Conservation (phyloP, 2,329 filamentous ascomycete species). For the Nectriaceae sp. region DNA sequence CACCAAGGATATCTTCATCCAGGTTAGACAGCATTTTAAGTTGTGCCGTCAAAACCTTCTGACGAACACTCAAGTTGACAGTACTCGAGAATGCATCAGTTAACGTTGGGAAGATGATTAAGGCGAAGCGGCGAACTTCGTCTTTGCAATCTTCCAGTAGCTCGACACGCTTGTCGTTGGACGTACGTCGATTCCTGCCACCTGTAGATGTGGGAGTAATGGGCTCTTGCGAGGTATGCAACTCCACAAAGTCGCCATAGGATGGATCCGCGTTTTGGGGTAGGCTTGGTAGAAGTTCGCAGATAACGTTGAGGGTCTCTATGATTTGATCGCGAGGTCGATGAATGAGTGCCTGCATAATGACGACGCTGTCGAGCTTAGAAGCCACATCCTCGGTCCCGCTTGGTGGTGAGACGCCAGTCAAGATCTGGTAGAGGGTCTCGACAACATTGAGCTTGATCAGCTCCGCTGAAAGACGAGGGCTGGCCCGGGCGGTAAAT, state of each 20-base stretch:
- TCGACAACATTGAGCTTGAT: constrained; percentile 97
- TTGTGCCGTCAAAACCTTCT: constrained; percentile 94
- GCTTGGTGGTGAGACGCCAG: constrained; percentile 87
- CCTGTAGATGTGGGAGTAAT: constrained; percentile 39
- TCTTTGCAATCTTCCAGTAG: constrained; percentile 80
- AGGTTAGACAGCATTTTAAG: constrained; percentile 97
- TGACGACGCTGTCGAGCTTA: constrained; percentile 93
- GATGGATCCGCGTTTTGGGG: constrained; percentile 54
- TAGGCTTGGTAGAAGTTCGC: constrained; percentile 83
- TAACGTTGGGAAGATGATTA: constrained; percentile 90
- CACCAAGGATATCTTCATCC: constrained; percentile 80
- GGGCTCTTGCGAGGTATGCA: constrained; percentile 40
- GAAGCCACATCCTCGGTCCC: constrained; percentile 75
- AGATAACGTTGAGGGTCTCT: constrained; percentile 96
- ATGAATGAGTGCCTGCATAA: constrained; percentile 98
- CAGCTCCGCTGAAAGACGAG: constrained; percentile 81
- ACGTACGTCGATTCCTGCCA: constrained; percentile 42
- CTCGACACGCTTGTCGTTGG: constrained; percentile 80
- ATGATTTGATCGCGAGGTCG: constrained; percentile 94
- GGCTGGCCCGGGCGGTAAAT: constrained; percentile 87
- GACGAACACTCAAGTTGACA: constrained; percentile 89
- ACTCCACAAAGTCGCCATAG: constrained; percentile 47
- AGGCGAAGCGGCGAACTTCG: constrained; percentile 87
- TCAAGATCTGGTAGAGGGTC: constrained; percentile 95
- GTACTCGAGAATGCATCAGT: constrained; percentile 98